A percentile compares a stretch with the other conserved stretches of the same genome.
phyloP scores from a whole-genome alignment of 495 filamentous ascomycete genomes.

The Rhypophila decipiens region DNA sequence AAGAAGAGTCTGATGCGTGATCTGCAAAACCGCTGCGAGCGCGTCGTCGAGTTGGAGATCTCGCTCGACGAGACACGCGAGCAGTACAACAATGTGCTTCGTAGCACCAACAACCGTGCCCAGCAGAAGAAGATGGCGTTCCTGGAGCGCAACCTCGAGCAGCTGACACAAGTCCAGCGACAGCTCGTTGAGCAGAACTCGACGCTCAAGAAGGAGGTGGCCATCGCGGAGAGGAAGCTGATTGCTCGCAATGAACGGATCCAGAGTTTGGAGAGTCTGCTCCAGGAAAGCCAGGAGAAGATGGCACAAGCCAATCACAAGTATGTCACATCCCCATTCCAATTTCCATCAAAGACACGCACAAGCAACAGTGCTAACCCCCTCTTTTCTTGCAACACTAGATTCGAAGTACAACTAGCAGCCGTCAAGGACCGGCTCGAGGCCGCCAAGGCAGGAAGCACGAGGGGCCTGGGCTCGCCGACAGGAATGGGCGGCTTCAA shows the following conservation, averaged over 20 bases:
- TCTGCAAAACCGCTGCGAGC: slow-evolving; percentile 94
- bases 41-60: slow-evolving; percentile 96
- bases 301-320: slow-evolving; percentile 90
- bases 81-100: slow-evolving; percentile 96
- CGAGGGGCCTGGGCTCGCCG: slow-evolving; percentile 65
- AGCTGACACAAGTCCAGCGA: slow-evolving; percentile 91
- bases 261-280: slow-evolving; percentile 78
- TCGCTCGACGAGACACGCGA: slow-evolving; percentile 93
- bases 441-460: slow-evolving; percentile 84
- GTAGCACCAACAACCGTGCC: slow-evolving; percentile 90
- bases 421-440: slow-evolving; percentile 97
- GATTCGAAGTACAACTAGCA: slow-evolving; percentile 94
- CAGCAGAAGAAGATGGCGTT: slow-evolving; percentile 99
- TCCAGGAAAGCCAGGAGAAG: slow-evolving; percentile 97
- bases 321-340: slow-evolving; percentile 46
- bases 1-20: slow-evolving; percentile 99
- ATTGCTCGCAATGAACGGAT: slow-evolving; percentile 96
- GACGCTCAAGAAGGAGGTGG: slow-evolving; percentile 95
- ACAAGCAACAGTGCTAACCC: slow-evolving; percentile 2
- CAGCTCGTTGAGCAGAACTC: slow-evolving; percentile 98
- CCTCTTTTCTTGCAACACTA: slow-evolving; percentile 25
- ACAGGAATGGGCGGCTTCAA: slow-evolving; percentile 62
- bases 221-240: slow-evolving; percentile 94
- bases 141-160: slow-evolving; percentile 95
- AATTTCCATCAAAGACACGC: not conserved